phyloP scores from a whole-genome alignment of 2,329 filamentous ascomycete species.

The Colletotrichum sp. region DNA sequence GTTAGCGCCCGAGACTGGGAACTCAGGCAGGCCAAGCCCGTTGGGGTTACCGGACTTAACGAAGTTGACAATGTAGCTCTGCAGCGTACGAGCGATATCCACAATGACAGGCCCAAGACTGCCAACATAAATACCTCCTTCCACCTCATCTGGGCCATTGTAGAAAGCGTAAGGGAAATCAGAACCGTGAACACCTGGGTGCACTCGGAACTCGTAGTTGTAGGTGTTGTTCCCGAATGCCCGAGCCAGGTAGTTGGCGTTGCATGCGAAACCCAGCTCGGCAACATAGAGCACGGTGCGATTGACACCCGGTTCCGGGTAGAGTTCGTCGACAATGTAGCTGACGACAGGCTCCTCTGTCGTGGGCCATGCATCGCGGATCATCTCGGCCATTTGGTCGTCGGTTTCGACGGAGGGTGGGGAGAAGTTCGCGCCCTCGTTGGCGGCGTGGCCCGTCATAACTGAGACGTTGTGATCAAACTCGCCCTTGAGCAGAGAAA shows the following conservation, averaged over 20 bases:
- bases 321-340: conserved; percentile 47
- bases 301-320: conserved; percentile 44
- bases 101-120: conserved; percentile 22
- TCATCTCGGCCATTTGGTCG: conserved; percentile 38
- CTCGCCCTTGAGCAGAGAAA: conserved; percentile 3
- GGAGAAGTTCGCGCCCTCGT: conserved; percentile 52
- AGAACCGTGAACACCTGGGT: conserved; percentile 53
- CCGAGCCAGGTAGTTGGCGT: conserved; percentile 51
- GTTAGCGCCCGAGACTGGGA: conserved; percentile 16
- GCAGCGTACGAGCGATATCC: conserved; percentile 31
- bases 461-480: conserved; percentile 5
- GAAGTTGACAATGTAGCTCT: conserved; percentile 36
- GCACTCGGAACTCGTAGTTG: conserved; percentile 54
- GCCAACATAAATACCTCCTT: neutral
- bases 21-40: neutral
- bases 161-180: conserved; percentile 59
- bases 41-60: conserved; percentile 32
- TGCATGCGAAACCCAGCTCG: conserved; percentile 53
- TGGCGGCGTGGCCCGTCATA: conserved; percentile 43
- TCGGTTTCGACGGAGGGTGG: conserved; percentile 47
- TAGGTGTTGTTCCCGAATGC: conserved; percentile 50
- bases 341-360: conserved; percentile 28
- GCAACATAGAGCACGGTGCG: conserved; percentile 42
- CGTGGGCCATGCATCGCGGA: conserved; percentile 29
- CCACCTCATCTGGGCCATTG: conserved; percentile 28